Evolutionary conservation across 148 eudicot species (phyloP).

Genomic region (Silene conica): DNA sequence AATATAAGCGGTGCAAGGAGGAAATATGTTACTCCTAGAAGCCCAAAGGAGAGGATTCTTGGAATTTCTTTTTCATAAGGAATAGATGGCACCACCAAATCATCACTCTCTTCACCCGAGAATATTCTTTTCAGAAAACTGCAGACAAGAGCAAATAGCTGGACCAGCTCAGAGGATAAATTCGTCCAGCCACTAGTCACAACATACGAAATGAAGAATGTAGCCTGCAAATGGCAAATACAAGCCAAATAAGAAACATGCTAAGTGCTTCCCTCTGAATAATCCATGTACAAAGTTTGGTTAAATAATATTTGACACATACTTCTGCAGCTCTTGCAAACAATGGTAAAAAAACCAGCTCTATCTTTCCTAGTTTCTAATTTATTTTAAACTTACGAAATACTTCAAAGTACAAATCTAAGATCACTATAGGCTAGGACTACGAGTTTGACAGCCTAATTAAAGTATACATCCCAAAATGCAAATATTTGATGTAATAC

Average conservation of each 20-base stretch:
- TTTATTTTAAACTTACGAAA: not conserved
- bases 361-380: not conserved
- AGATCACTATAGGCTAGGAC: not conserved
- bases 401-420: not conserved
- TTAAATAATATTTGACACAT: not conserved
- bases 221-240: conserved; percentile 48
- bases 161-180: conserved; percentile 61
- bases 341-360: not conserved
- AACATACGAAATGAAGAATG: conserved; percentile 86
- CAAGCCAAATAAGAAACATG: conserved; percentile 1
- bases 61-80: conserved; percentile 78
- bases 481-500: not conserved
- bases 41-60: conserved; percentile 61
- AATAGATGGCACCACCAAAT: conserved; percentile 53
- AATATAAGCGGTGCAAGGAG: conserved; percentile 74
- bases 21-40: conserved; percentile 87
- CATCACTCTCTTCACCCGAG: conserved; percentile 33
- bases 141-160: conserved; percentile 39
- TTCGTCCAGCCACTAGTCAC: conserved; percentile 90
- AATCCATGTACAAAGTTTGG: not conserved
- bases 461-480: not conserved
- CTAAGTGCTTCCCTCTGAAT: not conserved
- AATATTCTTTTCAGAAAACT: conserved; percentile 34
- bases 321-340: not conserved
- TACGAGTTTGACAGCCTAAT: not conserved